These are phyloP conservation scores for Aspergillus saccharolyticus DNA, from an alignment of 495 filamentous ascomycete species.

Conservation along the genomic window DNA sequence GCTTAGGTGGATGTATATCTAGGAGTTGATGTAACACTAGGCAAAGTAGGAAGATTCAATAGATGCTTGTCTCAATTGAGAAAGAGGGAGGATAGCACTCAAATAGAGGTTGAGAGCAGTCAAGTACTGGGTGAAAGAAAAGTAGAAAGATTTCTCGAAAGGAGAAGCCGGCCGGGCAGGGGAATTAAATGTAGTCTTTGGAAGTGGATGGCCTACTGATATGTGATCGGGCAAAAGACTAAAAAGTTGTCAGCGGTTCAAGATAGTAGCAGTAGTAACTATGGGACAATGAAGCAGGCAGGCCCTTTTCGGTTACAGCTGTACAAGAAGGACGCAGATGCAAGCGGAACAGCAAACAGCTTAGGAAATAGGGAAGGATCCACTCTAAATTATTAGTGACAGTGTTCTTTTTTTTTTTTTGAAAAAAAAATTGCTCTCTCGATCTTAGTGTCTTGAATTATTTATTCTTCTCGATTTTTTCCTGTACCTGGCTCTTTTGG, in stretches of 20 bases:
- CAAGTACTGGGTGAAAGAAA: slow-evolving; percentile 15
- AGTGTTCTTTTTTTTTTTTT: slow-evolving; percentile 8
- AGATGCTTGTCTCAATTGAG: neutral
- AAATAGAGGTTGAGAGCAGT: slow-evolving; percentile 10
- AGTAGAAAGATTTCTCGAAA: slow-evolving; percentile 17
- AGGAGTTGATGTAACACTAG: neutral
- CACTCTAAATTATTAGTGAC: slow-evolving; percentile 11
- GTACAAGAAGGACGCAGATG: slow-evolving; percentile 35
- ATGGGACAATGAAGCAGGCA: slow-evolving; percentile 18
- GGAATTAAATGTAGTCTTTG: slow-evolving; percentile 32
- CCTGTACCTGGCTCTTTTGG: slow-evolving; percentile 3
- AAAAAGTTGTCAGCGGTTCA: slow-evolving; percentile 35
- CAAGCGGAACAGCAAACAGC: slow-evolving; percentile 40
- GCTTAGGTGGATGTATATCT: neutral
- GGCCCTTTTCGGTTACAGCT: slow-evolving; percentile 41
- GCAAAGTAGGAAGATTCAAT: slow-evolving; percentile 6
- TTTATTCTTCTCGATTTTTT: slow-evolving; percentile 6
- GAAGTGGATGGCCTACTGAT: slow-evolving; percentile 33
- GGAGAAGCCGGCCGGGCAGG: slow-evolving; percentile 26
- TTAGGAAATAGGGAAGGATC: slow-evolving; percentile 19
- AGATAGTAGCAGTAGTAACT: slow-evolving; percentile 19
- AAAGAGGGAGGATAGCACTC: slow-evolving; percentile 5
- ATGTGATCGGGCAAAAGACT: slow-evolving; percentile 41
- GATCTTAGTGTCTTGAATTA: slow-evolving; percentile 1
- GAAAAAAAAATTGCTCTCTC: too few species aligned